Percentiles rank a stretch among this genome's conserved stretches.
phyloP scores from a whole-genome alignment of 139 green algal genomes.

The Tetraselmis striata region DNA sequence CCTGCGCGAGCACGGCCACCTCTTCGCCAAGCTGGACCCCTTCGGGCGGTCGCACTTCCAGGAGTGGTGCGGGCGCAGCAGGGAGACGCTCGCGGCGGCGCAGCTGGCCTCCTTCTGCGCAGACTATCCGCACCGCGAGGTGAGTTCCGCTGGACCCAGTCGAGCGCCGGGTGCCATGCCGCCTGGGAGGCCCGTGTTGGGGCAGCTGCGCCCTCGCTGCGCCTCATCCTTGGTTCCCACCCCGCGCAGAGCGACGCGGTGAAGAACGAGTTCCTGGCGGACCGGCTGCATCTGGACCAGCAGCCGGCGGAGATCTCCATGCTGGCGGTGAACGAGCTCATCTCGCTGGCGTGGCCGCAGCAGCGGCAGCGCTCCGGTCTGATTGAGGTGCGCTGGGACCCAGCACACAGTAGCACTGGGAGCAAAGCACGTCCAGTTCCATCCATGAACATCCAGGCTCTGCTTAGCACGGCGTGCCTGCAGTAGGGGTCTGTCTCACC shows the following conservation, averaged over 20 bases:
- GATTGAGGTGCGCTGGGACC: too few species aligned
- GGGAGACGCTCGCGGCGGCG: conserved; percentile 7
- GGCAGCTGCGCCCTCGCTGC: too few species aligned
- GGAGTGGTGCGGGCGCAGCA: conserved; percentile 28
- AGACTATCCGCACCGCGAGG: not conserved
- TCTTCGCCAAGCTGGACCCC: conserved; percentile 46
- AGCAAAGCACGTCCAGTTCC: too few species aligned
- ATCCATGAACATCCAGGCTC: too few species aligned
- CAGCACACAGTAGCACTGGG: too few species aligned
- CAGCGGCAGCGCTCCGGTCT: too few species aligned
- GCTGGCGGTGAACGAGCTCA: not conserved
- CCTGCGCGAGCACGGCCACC: conserved; percentile 43
- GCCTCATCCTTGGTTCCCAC: too few species aligned
- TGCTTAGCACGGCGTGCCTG: too few species aligned
- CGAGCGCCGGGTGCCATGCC: too few species aligned
- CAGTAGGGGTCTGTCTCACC: too few species aligned
- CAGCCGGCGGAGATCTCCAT: not conserved
- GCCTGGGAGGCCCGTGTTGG: too few species aligned
- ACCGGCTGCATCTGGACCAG: not conserved
- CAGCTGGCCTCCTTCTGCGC: conserved; percentile 2
- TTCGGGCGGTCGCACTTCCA: conserved; percentile 26
- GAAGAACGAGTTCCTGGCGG: not conserved
- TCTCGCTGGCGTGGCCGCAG: not conserved
- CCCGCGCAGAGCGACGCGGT: not conserved
- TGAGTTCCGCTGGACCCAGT: not conserved